These are phyloP conservation scores for Mrakia hoshinonis DNA, from an alignment of 768 basidiomycete species.

Conservation along the genomic window DNA sequence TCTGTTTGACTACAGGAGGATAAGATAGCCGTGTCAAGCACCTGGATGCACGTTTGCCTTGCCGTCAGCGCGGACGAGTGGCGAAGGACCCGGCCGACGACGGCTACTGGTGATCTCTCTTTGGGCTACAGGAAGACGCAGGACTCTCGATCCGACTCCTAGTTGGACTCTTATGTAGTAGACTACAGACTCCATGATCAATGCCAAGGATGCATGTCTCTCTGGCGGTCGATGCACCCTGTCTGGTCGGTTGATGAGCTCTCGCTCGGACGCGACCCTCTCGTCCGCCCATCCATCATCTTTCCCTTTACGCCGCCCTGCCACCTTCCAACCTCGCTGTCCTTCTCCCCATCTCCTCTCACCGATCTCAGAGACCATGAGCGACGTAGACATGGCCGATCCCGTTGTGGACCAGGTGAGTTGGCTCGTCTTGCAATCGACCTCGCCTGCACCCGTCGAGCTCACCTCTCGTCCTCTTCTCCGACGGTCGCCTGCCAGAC, in stretches of 20 bases:
- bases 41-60: no score
- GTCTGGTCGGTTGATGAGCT: neutral
- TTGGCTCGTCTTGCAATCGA: neutral
- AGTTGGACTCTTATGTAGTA: no score
- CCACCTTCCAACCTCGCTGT: neutral
- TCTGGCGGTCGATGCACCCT: no score
- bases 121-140: no score
- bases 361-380: neutral
- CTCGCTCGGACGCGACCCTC: neutral
- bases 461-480: neutral
- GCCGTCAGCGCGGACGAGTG: no score
- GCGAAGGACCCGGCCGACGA: no score
- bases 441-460: constrained; percentile 1
- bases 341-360: neutral
- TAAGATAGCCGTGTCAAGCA: no score
- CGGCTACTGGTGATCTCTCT: no score
- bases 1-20: no score
- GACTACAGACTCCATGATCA: no score
- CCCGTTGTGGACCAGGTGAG: neutral
- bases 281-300: neutral
- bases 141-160: no score
- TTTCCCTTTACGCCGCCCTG: neutral
- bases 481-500: neutral
- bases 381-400: neutral
- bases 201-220: no score